phyloP scores from a whole-genome alignment of 495 filamentous ascomycete species.

The Aspergillus homomorphus region DNA sequence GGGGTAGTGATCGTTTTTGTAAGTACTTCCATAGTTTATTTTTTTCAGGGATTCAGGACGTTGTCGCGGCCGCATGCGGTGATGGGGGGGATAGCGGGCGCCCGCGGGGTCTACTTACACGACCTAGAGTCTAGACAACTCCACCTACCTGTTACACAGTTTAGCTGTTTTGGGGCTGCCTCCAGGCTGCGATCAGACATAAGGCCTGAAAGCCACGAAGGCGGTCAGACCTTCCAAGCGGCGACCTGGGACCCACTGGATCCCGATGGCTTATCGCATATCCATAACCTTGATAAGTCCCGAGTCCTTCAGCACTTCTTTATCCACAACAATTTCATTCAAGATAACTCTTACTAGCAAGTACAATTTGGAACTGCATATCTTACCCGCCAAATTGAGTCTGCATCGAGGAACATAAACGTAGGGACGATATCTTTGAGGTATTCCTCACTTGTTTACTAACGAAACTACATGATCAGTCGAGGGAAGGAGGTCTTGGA shows the following conservation, averaged over 20 bases:
- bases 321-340: too few relatives aligned
- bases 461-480: too few relatives aligned
- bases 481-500: too few relatives aligned
- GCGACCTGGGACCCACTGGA: conserved; percentile 1
- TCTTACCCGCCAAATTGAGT: too few relatives aligned
- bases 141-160: too few relatives aligned
- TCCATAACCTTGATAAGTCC: conserved; percentile 13
- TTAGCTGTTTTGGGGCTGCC: conserved; percentile 1
- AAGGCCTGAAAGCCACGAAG: not conserved
- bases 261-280: conserved; percentile 20
- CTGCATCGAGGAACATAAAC: too few relatives aligned
- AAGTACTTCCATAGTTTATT: not conserved
- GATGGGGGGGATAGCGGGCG: conserved; percentile 16
- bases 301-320: too few relatives aligned
- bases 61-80: conserved; percentile 37
- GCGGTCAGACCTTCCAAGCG: not conserved
- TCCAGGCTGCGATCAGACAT: conserved; percentile 7
- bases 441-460: too few relatives aligned
- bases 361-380: too few relatives aligned
- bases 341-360: too few relatives aligned
- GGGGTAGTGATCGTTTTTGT: not conserved
- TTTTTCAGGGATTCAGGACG: conserved; percentile 11
- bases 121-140: conserved; percentile 12
- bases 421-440: too few relatives aligned
- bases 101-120: too few relatives aligned